Evolutionary conservation across 2,329 filamentous ascomycete genomes (phyloP).

Genomic region (Phymatotrichopsis omnivora): DNA sequence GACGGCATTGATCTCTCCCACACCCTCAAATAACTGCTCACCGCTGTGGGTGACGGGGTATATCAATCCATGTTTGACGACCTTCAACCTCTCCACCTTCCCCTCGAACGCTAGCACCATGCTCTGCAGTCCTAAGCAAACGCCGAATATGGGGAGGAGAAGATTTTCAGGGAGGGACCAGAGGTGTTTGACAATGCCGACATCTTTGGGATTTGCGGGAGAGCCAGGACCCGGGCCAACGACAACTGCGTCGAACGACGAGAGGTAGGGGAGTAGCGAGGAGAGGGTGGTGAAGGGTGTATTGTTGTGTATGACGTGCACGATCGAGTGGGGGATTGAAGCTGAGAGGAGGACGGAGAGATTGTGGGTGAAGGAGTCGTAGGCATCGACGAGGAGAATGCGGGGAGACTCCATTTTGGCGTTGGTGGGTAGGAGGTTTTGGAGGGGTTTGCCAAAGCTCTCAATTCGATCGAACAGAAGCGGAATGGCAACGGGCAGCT

Average conservation of each 20-base stretch:
- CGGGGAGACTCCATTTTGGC: slow-evolving; percentile 32
- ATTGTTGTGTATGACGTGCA: slow-evolving; percentile 65
- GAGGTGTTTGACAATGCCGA: slow-evolving; percentile 68
- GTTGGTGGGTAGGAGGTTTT: background rate
- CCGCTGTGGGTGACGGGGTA: slow-evolving; percentile 52
- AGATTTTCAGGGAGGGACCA: slow-evolving; percentile 55
- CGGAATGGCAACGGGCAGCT: no score
- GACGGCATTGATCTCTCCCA: slow-evolving; percentile 37
- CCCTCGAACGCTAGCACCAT: slow-evolving; percentile 60
- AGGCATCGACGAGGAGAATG: slow-evolving; percentile 87
- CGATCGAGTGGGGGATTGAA: slow-evolving; percentile 54
- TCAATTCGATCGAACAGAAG: no score
- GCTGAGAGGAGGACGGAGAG: slow-evolving; percentile 73
- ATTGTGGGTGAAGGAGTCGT: slow-evolving; percentile 95
- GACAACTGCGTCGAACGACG: slow-evolving; percentile 69
- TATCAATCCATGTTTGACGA: slow-evolving; percentile 75
- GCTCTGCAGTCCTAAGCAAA: slow-evolving; percentile 84
- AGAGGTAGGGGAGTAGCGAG: slow-evolving; percentile 42
- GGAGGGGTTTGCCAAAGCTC: no score
- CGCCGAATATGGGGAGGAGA: slow-evolving; percentile 68
- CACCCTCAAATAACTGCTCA: slow-evolving; percentile 54
- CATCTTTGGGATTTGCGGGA: slow-evolving; percentile 59
- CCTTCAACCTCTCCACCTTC: slow-evolving; percentile 52
- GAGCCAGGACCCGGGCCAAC: slow-evolving; percentile 85
- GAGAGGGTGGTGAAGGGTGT: slow-evolving; percentile 43